phyloP scores from a whole-genome alignment of 352 stramenopile genomes.

The Phytopythium sindhum region DNA sequence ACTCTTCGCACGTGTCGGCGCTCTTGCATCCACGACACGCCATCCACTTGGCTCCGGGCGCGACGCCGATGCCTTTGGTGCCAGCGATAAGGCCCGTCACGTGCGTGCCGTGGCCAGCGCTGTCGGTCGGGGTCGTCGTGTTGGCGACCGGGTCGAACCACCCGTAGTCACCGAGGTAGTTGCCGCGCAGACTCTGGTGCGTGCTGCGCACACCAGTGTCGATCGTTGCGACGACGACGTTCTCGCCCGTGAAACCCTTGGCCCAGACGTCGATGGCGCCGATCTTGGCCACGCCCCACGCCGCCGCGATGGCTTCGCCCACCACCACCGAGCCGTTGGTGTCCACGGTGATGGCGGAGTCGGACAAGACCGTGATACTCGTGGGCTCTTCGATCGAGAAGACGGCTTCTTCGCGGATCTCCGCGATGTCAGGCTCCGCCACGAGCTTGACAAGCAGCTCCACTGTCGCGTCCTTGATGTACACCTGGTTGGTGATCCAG shows the following conservation, averaged over 20 bases:
- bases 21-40: constrained; percentile 21
- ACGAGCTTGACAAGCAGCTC: constrained; percentile 22
- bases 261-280: constrained; percentile 30
- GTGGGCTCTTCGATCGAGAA: constrained; percentile 17
- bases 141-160: constrained; percentile 38
- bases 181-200: constrained; percentile 24
- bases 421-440: constrained; percentile 17
- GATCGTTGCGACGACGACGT: constrained; percentile 34
- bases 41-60: constrained; percentile 23
- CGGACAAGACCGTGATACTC: constrained; percentile 14
- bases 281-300: constrained; percentile 35
- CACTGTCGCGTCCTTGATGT: constrained; percentile 22
- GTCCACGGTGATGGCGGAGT: not conserved
- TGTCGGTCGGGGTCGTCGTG: constrained; percentile 16
- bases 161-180: constrained; percentile 19
- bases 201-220: constrained; percentile 35
- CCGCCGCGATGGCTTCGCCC: constrained; percentile 6
- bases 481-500: constrained; percentile 40
- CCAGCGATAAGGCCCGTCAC: constrained; percentile 20
- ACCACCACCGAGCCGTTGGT: constrained; percentile 7
- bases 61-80: constrained; percentile 20
- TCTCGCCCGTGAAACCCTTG: constrained; percentile 20
- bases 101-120: constrained; percentile 27
- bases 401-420: constrained; percentile 26
- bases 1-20: constrained; percentile 19